Evolutionary conservation across 1,284 basidiomycete genomes (phyloP).

Genomic region (Leccinum angustisporum): DNA sequence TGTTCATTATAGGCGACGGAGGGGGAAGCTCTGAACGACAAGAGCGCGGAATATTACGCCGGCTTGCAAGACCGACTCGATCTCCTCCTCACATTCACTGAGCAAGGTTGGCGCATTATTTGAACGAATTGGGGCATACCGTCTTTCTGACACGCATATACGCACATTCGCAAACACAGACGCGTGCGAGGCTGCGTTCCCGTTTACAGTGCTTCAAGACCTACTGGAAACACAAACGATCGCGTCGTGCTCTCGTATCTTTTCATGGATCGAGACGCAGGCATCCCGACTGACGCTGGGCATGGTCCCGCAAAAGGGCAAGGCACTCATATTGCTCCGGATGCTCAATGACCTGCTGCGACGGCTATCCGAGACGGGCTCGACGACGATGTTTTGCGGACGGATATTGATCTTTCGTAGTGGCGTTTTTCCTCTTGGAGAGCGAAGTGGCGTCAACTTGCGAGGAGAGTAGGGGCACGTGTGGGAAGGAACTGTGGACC

Average conservation of each 20-base stretch:
- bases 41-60: constrained; percentile 55
- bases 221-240: constrained; percentile 83
- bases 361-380: constrained; percentile 80
- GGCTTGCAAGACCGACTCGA: constrained; percentile 65
- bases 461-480: constrained; percentile 80
- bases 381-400: constrained; percentile 83
- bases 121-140: constrained; percentile 28
- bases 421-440: constrained; percentile 82
- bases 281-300: constrained; percentile 64
- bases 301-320: constrained; percentile 83
- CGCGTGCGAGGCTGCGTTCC: constrained; percentile 51
- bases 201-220: constrained; percentile 70
- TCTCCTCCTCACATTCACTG: constrained; percentile 68
- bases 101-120: constrained; percentile 54
- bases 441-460: constrained; percentile 88
- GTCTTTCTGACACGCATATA: constrained; percentile 8
- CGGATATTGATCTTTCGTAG: constrained; percentile 85
- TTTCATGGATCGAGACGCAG: constrained; percentile 80
- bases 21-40: constrained; percentile 51
- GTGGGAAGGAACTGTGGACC: constrained; percentile 67
- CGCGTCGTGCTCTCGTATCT: constrained; percentile 76
- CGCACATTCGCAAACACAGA: constrained; percentile 34
- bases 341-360: constrained; percentile 85
- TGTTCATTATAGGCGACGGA: constrained; percentile 52
- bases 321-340: constrained; percentile 80